Evolutionary conservation across 1,284 basidiomycete species (phyloP).

Genomic region (Nidula niveotomentosa): DNA sequence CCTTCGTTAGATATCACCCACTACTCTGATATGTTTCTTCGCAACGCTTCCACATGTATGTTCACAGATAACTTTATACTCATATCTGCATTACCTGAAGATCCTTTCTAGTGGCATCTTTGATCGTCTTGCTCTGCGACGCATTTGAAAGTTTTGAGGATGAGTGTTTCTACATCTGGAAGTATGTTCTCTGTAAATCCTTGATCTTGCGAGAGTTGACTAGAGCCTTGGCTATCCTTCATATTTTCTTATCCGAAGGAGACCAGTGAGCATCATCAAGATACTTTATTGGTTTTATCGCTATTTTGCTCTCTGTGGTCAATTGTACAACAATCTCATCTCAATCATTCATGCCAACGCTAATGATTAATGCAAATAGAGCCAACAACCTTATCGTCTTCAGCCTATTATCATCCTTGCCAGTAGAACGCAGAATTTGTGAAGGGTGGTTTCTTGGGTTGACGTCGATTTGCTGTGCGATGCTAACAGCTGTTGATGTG

Average conservation of each 20-base stretch:
- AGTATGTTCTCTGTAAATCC: conserved; percentile 7
- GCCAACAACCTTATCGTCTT: conserved; percentile 6
- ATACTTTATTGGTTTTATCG: conserved; percentile 8
- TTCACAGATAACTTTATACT: background rate
- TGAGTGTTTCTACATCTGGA: conserved; percentile 17
- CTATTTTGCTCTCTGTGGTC: conserved; percentile 4
- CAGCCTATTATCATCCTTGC: conserved; percentile 10
- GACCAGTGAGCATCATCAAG: conserved; percentile 13
- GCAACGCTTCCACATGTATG: conserved; percentile 13
- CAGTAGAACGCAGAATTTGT: conserved; percentile 9
- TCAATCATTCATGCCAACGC: background rate
- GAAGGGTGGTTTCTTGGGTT: conserved; percentile 13
- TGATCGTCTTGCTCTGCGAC: conserved; percentile 13
- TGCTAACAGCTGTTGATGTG: conserved; percentile 12
- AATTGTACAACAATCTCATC: background rate
- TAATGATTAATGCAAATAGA: background rate
- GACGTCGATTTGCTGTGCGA: conserved; percentile 8
- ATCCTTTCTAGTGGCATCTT: conserved; percentile 11
- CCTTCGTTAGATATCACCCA: no score
- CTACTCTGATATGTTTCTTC: conserved; percentile 3
- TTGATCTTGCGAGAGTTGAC: background rate
- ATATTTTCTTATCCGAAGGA: conserved; percentile 4
- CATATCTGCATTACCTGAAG: background rate
- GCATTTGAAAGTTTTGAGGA: conserved; percentile 9
- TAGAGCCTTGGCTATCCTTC: background rate